Evolutionary conservation across 2,329 filamentous ascomycete genomes (phyloP).

Genomic region (Penicillium concentricum): DNA sequence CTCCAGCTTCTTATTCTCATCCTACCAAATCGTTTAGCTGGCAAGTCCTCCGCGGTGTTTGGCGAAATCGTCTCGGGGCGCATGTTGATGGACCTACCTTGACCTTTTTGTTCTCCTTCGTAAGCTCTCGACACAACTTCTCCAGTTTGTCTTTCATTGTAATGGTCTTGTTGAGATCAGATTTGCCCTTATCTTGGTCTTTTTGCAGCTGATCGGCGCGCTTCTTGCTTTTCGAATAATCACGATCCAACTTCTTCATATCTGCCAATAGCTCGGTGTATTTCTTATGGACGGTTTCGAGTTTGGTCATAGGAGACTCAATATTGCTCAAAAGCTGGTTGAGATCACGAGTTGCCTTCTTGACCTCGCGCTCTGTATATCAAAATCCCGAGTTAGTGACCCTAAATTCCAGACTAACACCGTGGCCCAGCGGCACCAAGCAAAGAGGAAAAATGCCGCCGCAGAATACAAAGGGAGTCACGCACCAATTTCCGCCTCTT

Average conservation of each 20-base stretch:
- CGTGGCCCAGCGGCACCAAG: constrained; percentile 1
- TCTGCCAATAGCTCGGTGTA: constrained; percentile 89
- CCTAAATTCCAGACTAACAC: constrained; percentile 15
- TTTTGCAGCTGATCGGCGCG: constrained; percentile 92
- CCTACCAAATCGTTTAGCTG: constrained; percentile 48
- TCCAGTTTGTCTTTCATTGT: constrained; percentile 95
- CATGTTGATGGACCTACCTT: constrained; percentile 62
- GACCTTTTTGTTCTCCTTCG: constrained; percentile 96
- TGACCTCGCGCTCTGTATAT: constrained; percentile 79
- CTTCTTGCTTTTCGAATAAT: constrained; percentile 95
- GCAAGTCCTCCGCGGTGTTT: constrained; percentile 1
- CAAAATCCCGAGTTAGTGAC: constrained; percentile 26
- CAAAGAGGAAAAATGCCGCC: background rate
- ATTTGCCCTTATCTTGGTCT: constrained; percentile 86
- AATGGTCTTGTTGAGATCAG: constrained; percentile 85
- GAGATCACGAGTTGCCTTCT: constrained; percentile 88
- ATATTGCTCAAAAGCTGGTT: constrained; percentile 80
- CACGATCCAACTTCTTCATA: constrained; percentile 92
- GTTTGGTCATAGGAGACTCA: constrained; percentile 87
- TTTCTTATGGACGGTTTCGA: constrained; percentile 85
- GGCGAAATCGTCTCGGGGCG: background rate
- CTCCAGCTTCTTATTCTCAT: constrained; percentile 89
- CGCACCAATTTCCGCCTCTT: constrained; percentile 92
- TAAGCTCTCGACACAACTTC: constrained; percentile 90
- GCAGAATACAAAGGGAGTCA: constrained; percentile 23